Evolutionary conservation across 2,329 filamentous ascomycete genomes (phyloP).

Genomic region (Teratosphaeria nubilosa): DNA sequence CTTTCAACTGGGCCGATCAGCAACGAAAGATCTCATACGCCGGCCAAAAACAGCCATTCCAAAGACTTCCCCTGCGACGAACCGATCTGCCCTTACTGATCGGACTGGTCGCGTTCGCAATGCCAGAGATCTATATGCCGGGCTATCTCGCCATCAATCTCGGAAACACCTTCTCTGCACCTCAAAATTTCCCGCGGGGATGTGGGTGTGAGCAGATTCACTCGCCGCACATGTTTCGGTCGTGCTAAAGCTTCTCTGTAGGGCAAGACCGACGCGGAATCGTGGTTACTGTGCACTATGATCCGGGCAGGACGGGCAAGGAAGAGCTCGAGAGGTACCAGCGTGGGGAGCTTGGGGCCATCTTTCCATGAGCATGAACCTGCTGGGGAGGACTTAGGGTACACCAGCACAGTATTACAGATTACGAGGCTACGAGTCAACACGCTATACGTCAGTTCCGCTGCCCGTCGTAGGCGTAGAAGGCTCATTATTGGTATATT

Average conservation of each 20-base stretch:
- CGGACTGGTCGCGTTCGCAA: conserved; percentile 3
- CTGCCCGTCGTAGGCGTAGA: no score
- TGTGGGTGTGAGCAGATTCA: conserved; percentile 1
- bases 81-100: conserved; percentile 6
- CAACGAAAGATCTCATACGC: background rate
- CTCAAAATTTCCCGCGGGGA: background rate
- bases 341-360: background rate
- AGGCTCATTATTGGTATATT: no score
- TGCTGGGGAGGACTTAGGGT: background rate
- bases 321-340: background rate
- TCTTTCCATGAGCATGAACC: conserved; percentile 1
- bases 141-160: background rate
- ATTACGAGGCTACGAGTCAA: background rate
- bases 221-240: background rate
- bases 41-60: background rate
- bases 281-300: conserved; percentile 4
- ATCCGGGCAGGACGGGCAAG: background rate
- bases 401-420: background rate
- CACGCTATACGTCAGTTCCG: background rate
- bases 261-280: conserved; percentile 3
- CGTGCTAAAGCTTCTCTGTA: background rate
- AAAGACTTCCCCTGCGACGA: background rate
- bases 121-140: background rate
- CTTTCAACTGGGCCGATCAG: background rate
- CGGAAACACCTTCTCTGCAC: conserved; percentile 1